Percentiles rank a stretch among this genome's conserved stretches.
Evolutionary conservation across 345 rosid species (phyloP).

Genomic region (rapeseed (Brassica napus)): DNA sequence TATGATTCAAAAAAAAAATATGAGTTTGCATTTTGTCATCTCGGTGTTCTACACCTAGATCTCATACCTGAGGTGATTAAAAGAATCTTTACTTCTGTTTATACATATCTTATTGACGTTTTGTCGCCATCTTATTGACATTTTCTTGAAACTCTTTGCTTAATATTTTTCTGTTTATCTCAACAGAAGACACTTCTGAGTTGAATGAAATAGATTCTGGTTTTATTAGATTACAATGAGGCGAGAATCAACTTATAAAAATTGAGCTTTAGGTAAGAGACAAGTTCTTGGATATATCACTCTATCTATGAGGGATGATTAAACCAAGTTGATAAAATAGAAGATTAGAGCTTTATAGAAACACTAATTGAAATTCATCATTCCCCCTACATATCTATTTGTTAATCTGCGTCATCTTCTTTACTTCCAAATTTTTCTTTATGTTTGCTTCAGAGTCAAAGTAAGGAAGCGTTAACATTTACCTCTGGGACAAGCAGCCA

Average conservation of each 20-base stretch:
- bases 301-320: neutral
- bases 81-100: neutral
- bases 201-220: slow-evolving; percentile 95
- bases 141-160: slow-evolving; percentile 31
- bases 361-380: neutral
- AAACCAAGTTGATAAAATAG: too few relatives aligned
- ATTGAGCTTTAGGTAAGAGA: neutral
- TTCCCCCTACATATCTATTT: neutral
- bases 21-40: slow-evolving; percentile 91
- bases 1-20: slow-evolving; percentile 60
- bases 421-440: neutral
- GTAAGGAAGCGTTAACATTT: too few relatives aligned
- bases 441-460: neutral
- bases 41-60: slow-evolving; percentile 94
- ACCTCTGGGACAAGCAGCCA: neutral
- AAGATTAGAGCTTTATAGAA: neutral
- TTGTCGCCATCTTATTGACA: slow-evolving; percentile 13
- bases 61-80: slow-evolving; percentile 85
- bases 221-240: slow-evolving; percentile 62
- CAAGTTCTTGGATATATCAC: neutral
- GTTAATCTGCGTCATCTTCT: neutral
- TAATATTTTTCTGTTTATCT: slow-evolving; percentile 82
- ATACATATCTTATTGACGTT: neutral
- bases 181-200: slow-evolving; percentile 71
- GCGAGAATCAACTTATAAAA: neutral